Evolutionary conservation across 2,329 filamentous ascomycete species (phyloP).

Genomic region (Paradendryphiella salina): DNA sequence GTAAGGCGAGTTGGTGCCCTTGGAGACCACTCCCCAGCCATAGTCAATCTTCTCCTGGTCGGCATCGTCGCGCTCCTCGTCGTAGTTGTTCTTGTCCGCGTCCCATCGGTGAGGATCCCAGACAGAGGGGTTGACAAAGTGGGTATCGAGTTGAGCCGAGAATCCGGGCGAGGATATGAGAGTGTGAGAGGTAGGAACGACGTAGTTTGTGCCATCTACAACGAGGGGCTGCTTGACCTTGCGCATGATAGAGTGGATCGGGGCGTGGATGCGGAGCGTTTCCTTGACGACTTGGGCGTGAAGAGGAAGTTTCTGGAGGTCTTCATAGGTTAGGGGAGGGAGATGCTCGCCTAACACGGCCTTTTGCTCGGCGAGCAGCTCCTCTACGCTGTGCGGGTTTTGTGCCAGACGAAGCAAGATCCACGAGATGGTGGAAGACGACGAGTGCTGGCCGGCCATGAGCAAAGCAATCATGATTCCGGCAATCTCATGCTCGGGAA

Average conservation of each 20-base stretch:
- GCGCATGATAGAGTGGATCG: conserved; percentile 93
- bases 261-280: conserved; percentile 85
- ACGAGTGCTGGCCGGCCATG: conserved; percentile 91
- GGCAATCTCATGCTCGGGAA: conserved; percentile 84
- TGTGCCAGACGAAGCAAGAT: conserved; percentile 80
- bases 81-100: conserved; percentile 56
- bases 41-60: conserved; percentile 79
- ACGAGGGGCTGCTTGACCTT: conserved; percentile 87
- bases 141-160: conserved; percentile 68
- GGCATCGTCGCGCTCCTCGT: conserved; percentile 60
- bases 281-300: conserved; percentile 88
- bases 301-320: conserved; percentile 75
- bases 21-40: conserved; percentile 89
- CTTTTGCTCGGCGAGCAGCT: conserved; percentile 82
- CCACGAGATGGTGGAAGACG: conserved; percentile 81
- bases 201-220: conserved; percentile 78
- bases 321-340: conserved; percentile 74
- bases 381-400: conserved; percentile 75
- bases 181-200: conserved; percentile 77
- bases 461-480: conserved; percentile 94
- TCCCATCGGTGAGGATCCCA: conserved; percentile 97
- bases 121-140: conserved; percentile 78
- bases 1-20: conserved; percentile 87
- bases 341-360: conserved; percentile 72
- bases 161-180: conserved; percentile 86